Conservation (phyloP, 1,139 yeast species). For the Candida gigantensis region DNA sequence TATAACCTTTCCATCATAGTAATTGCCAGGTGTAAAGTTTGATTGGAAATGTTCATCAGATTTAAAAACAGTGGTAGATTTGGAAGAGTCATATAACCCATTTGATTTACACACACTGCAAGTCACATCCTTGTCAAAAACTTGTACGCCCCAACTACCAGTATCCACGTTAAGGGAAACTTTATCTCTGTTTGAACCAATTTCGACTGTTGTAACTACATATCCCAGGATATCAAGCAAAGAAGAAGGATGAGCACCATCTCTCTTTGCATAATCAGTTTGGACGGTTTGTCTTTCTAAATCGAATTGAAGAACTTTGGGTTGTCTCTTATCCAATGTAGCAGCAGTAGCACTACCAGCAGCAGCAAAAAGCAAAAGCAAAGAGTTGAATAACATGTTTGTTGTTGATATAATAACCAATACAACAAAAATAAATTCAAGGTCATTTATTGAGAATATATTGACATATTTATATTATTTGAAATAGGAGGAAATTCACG, state of each 20-base stretch:
- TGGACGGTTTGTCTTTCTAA: not conserved
- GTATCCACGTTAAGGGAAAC: constrained; percentile 3
- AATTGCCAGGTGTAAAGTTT: not conserved
- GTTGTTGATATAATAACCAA: too few relatives aligned
- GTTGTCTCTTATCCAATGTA: constrained; percentile 1
- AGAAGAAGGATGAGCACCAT: not conserved
- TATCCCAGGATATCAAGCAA: not conserved
- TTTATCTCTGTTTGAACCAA: constrained; percentile 7
- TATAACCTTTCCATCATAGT: constrained; percentile 1
- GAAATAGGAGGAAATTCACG: too few relatives aligned
- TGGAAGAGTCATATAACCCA: constrained; percentile 1
- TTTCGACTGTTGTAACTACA: not conserved
- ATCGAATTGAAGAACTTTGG: constrained; percentile 3
- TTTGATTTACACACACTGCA: not conserved
- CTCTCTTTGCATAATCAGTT: not conserved
- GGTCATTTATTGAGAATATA: too few relatives aligned
- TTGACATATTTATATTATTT: too few relatives aligned
- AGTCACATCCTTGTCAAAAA: constrained; percentile 1
- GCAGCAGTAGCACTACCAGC: not conserved
- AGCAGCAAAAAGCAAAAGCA: too few relatives aligned
- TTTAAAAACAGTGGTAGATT: constrained; percentile 2
- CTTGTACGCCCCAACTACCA: constrained; percentile 2
- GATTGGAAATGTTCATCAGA: not conserved
- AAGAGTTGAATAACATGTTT: too few relatives aligned
- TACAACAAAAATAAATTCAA: too few relatives aligned